Base-by-base conservation (phyloP, 768 basidiomycete genomes). In the Gelatoporia subvermispora region DNA sequence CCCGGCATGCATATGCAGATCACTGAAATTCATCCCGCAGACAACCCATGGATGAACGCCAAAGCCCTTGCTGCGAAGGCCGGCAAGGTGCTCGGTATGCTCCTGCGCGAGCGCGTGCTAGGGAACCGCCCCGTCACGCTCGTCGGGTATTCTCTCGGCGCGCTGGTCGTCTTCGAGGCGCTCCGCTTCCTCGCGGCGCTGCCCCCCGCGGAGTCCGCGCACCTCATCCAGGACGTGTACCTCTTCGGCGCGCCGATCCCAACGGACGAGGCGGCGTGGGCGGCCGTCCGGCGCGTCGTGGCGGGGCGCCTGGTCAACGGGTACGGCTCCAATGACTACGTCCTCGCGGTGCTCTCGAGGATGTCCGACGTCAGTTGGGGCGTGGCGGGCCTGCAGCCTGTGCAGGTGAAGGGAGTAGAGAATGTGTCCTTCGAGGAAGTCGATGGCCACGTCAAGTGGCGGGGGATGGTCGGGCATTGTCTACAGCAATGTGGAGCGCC, bases 21-120 rank as follows among this genome's bases (percentile, higher is more conserved):
- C n/a, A n/a, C n/a, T n/a, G n/a, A n/a, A n/a, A 18, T 31, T 35
- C 25, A 15, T 35, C 39, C 41, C 35, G 8, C 36, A 79, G 79
- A 81, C 62, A 81, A 81, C 58, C 78, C 79, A 2, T 81, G 78
- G 78, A 75, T 75, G 73, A 77, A 77, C 56, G 69, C 77, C 10
- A 71, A 67, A 50, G 71, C 76, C n/a, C 67, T 74, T 15, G 76
- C 77, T 1, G 52, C 68, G 46, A 80, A 80, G 56, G 68, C 78
- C 17, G 80, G 79, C 13, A 72, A 68, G 11, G 78, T 82, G 16
- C 63, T 82, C 36, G 79, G 74, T 18, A 74, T 72, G 25, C 68
- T 79, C 18, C 67, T 81, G 16, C 65, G 67, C 7, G 66, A 76
- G 44, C 71, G 73, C 34, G 74, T 73, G 10, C 75, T 81, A 49